Percentiles rank a stretch among this genome's conserved stretches.
phyloP scores from a whole-genome alignment of 352 stramenopile genomes.

The Pythium phragmitis region DNA sequence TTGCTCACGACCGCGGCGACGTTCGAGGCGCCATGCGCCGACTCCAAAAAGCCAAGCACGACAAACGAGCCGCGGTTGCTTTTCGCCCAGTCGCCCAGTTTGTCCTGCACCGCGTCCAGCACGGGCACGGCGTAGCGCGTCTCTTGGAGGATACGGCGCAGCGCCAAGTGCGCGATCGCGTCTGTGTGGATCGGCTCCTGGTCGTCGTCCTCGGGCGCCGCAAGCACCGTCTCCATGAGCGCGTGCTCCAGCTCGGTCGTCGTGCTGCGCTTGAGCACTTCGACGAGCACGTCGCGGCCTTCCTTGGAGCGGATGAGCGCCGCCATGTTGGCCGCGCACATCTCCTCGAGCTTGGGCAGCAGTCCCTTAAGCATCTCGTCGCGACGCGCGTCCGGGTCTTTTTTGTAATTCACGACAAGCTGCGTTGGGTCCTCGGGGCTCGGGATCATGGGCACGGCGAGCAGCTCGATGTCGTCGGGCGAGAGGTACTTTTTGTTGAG shows the following conservation, averaged over 20 bases:
- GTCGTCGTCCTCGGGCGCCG: slow-evolving; percentile 39
- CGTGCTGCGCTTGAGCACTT: slow-evolving; percentile 68
- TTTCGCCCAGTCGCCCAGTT: slow-evolving; percentile 49
- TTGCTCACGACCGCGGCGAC: slow-evolving; percentile 53
- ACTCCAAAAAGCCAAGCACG: slow-evolving; percentile 77
- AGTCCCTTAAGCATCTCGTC: slow-evolving; percentile 77
- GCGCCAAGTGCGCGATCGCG: slow-evolving; percentile 64
- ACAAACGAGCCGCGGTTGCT: slow-evolving; percentile 86
- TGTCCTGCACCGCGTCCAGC: slow-evolving; percentile 47
- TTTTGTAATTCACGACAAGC: slow-evolving; percentile 87
- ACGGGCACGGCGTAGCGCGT: slow-evolving; percentile 40
- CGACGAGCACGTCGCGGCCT: slow-evolving; percentile 74
- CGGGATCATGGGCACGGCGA: slow-evolving; percentile 73
- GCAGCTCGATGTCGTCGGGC: slow-evolving; percentile 67
- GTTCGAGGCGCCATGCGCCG: slow-evolving; percentile 50
- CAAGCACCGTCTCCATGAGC: slow-evolving; percentile 45
- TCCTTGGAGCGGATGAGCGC: slow-evolving; percentile 80
- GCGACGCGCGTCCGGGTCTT: slow-evolving; percentile 71
- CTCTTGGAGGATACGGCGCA: slow-evolving; percentile 82
- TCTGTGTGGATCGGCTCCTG: slow-evolving; percentile 69
- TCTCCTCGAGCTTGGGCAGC: slow-evolving; percentile 78
- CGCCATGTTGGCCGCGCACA: slow-evolving; percentile 59
- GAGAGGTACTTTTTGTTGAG: slow-evolving; percentile 86
- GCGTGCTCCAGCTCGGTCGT: slow-evolving; percentile 49
- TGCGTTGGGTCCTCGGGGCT: slow-evolving; percentile 57